Evolutionary conservation across 148 eudicot species (phyloP), one percentile per base, ranked within the genome.

Genomic region (Spergularia bocconei): DNA sequence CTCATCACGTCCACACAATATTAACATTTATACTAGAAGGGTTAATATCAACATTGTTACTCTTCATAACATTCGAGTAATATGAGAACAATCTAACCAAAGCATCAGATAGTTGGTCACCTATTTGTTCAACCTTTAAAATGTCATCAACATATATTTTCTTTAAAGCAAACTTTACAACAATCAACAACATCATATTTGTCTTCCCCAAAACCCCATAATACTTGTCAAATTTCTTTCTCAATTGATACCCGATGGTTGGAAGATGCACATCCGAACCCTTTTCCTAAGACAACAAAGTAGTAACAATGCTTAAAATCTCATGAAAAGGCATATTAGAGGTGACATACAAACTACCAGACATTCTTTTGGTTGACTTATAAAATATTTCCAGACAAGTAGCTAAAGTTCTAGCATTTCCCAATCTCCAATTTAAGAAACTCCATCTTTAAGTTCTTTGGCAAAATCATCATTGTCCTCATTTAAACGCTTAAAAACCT

Each of bases 171-270:
- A 29, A 29, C 53, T 67, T 67, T 23, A 67, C 53, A 8, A n/a
- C 64, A 66, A 65, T 38, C 14, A 75, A 75, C 19, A 67, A 7
- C 71, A 67, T 52, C 11, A 75, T 2, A 67, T 75, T 54, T 41
- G 48, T 54, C 7, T 54, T 75, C 6, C 21, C 33, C 12, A 54
- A 21, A 33, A 54, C 53, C 13, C 71, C 65, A 55, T 36, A 75
- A 13, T 65, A 67, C 39, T 66, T 55, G 21, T 75, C 71, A 75
- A 53, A 75, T 53, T 67, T 67, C 17, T 36, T 13, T 57, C 54
- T 55, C 63, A 67, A 67, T 21, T 65, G 19, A 0, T 0, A 14
- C 55, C 29, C 67, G 57, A 76, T 61, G 3, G 7, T 25, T 13
- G 13, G 4, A 56, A 56, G 41, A 16, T 25, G 23, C 7, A 33